Base-by-base conservation (phyloP, 352 stramenopile species). In the Globisporangium cederbergense region DNA sequence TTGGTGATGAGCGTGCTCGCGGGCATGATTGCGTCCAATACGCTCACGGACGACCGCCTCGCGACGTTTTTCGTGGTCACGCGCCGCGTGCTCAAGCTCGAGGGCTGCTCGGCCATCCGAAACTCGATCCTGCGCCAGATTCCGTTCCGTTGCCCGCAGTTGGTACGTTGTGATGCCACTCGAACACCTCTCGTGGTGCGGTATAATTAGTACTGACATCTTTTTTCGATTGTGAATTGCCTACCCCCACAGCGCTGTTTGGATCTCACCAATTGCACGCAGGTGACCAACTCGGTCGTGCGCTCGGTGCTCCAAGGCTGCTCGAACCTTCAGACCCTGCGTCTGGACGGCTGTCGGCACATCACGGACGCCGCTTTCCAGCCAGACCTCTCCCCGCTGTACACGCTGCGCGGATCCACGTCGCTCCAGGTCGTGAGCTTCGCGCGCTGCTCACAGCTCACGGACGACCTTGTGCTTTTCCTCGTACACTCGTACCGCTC, bases 101-200 rank as follows among this genome's bases (percentile, higher is more conserved):
- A 80, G 13, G 81, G 80, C 62, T 96, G 88, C 69, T 81, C 73
- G 34, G 69, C 74, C 47, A 95, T 96, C 65, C 86, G 88, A 47
- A 95, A 96, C 66, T 96, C 88, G 63, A 88, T 95, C 43, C 63
- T 96, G 47, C 84, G 88, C 7, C 88, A 95, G 70, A 96, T 96
- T 58, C 88, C 88, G 7, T 87, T 89, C 54, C 83, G 83, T 38
- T 95, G 86, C 62, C 88, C 88, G 9, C 73, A 95, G 54, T 60
- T 96, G 62, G 87, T 96, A 72, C 64, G 66, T 64, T 25, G n/a
- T 10, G n/a, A 1, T 20, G 43, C 18, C 13, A 7, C 25, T 49
- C 16, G 47, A 20, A n/a, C 40, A 25, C 34, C 34, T 45, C 1
- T 34, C 2, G 13, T 30, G 10, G 8, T 51, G 20, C 11, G 47